Base-by-base conservation (phyloP, 176 grass and related monocot species). In the Cenchrus fungigraminus region DNA sequence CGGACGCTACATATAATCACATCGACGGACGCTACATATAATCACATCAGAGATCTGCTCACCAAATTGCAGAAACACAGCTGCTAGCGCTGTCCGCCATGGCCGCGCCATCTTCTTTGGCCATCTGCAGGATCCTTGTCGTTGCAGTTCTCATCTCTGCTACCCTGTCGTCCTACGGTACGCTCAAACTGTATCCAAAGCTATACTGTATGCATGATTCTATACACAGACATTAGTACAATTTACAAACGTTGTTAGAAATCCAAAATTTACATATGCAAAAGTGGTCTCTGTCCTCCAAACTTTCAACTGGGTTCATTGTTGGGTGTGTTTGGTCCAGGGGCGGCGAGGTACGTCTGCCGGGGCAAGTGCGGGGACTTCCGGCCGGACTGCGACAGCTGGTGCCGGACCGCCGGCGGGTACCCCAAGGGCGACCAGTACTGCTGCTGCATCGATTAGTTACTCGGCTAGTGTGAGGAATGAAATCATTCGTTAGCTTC, bases 391-490 rank as follows among this genome's bases (percentile, higher is more conserved):
- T 90, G 79, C 45, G 12, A 68, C 74, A 42, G 45, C 0, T 82
- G 60, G 74, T 87, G 89, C 64, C 44, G 12, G 49, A 66, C 47
- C 8, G 52, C 17, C 11, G 85, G 47, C 3, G 71, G 71, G 4
- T 83, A 86, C 65, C 78, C 84, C 13, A 28, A 72, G 32, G 78
- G 88, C 55, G 88, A 83, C 76, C 84, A 83, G 45, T 87, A 83
- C 44, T 87, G 88, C 42, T 87, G 84, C 74, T 75, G 73, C 73
- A 40, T 75, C 51, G 2, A 37, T 9, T 75, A 75, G 73, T 51
- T 63, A 32, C 6, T 20, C 8, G 57, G 57, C 57, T 60, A 60
- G 25, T 19, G 31, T 40, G 37, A 2, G 4, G 25, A 15, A 54
- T 51, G 47, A 7, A 54, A 16, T 54, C 13, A 32, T 9, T 20